Conservation (phyloP, 352 stramenopile genomes). For the Pythium scleroteichum region DNA sequence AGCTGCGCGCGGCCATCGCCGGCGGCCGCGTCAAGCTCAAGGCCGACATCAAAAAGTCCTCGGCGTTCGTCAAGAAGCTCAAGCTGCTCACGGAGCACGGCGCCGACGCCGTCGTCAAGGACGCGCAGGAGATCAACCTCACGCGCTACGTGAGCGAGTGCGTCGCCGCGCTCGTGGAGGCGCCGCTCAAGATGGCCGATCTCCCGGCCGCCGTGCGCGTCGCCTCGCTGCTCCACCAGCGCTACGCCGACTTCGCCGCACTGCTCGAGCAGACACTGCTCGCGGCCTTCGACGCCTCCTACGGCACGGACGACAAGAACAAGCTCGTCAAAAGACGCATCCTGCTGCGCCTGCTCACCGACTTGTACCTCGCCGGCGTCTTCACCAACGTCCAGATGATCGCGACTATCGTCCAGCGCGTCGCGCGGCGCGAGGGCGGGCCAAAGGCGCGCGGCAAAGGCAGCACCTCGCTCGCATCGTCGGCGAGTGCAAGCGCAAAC, state of each 20-base stretch:
- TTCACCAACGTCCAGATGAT: slow-evolving; percentile 72
- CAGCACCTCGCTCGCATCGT: slow-evolving; percentile 5
- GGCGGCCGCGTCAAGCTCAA: slow-evolving; percentile 93
- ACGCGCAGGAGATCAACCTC: slow-evolving; percentile 92
- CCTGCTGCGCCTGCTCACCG: slow-evolving; percentile 75
- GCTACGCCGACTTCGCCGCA: slow-evolving; percentile 89
- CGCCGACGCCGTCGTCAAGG: slow-evolving; percentile 74
- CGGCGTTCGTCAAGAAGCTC: slow-evolving; percentile 98
- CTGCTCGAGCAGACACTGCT: slow-evolving; percentile 58
- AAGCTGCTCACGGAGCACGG: slow-evolving; percentile 74
- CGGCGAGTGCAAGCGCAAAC: no score
- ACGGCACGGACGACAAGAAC: slow-evolving; percentile 66
- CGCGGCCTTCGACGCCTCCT: slow-evolving; percentile 54
- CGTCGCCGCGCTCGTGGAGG: slow-evolving; percentile 86
- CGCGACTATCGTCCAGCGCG: slow-evolving; percentile 80
- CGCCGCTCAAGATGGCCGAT: slow-evolving; percentile 85
- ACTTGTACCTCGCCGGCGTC: slow-evolving; percentile 83
- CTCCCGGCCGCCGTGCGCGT: slow-evolving; percentile 83
- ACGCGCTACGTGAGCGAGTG: slow-evolving; percentile 96
- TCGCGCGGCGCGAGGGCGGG: slow-evolving; percentile 50
- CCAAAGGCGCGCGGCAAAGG: slow-evolving; percentile 29
- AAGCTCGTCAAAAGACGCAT: slow-evolving; percentile 78
- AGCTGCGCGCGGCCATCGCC: slow-evolving; percentile 79
- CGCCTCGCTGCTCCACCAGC: slow-evolving; percentile 89
- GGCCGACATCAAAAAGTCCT: slow-evolving; percentile 98